Base-by-base conservation (phyloP, 139 green algal genomes). In the Picochlorum sp. region DNA sequence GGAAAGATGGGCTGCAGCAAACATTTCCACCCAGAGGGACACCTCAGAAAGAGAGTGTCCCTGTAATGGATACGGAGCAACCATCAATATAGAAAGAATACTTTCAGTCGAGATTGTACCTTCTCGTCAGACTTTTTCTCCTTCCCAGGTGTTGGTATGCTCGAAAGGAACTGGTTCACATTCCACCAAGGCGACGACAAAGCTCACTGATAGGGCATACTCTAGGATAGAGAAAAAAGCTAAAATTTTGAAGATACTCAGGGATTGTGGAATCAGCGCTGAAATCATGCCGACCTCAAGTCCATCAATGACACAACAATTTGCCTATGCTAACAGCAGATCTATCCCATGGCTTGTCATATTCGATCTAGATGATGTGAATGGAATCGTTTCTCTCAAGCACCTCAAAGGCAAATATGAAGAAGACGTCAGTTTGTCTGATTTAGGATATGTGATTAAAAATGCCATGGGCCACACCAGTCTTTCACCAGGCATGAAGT, bases 61-160 rank as follows among this genome's bases (percentile, higher is more conserved):
- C 36, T 43, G 55, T 56, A 49, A 55, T 45, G 82, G 69, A 3
- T 79, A 82, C 9, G 85, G 85, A 22, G 67, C 64, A 22, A 90
- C 75, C 1, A 40, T 91, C 13, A 87, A 84, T 44, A 61, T 81
- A 9, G 75, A 88, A 37, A 70, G 73, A 1, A 8, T 47, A n/a
- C 58, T 88, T 29, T 60, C 76, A 4, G 24, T 35, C 9, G 35
- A 66, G 35, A 33, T 65, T 26, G 33, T 50, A 31, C 24, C 40
- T 1, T 31, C 61, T 50, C 49, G 63, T 43, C 20, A 37, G 2
- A 33, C 25, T 7, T 35, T 69, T 5, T 72, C 63, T 7, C 44
- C 64, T 49, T 69, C 77, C 5, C 79, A 93, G 29, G 87, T 90
- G 61, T 63, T 95, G 66, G 83, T 95, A 31, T 86, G 75, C 44